Evolutionary conservation across 371 early-diverging fungal genomes (phyloP).

Genomic region (Mucor mucedo): DNA sequence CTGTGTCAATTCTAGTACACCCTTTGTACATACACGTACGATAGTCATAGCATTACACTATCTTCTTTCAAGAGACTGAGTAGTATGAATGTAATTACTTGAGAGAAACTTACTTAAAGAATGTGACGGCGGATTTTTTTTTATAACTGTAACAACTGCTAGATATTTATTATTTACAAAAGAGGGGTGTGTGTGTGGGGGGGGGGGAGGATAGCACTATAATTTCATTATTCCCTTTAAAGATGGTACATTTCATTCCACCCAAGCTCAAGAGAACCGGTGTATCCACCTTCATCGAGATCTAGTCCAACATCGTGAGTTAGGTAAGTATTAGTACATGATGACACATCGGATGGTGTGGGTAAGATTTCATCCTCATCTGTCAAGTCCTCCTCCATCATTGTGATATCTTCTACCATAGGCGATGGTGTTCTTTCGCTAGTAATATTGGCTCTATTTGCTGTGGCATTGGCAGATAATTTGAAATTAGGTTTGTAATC

Average conservation of each 20-base stretch:
- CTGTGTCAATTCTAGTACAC: no score
- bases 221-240: not conserved
- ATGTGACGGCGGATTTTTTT: not conserved
- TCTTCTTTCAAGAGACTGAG: no score
- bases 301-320: slow-evolving; percentile 2
- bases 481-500: slow-evolving; percentile 5
- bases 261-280: slow-evolving; percentile 18
- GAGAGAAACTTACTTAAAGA: no score
- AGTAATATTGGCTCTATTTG: not conserved
- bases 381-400: slow-evolving; percentile 20
- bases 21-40: no score
- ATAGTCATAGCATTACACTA: no score
- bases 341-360: slow-evolving; percentile 8
- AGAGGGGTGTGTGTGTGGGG: not conserved
- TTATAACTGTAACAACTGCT: not conserved
- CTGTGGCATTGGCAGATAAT: slow-evolving; percentile 1
- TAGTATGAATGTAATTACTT: no score
- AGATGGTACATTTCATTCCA: slow-evolving; percentile 22
- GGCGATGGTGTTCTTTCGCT: not conserved
- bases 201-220: not conserved
- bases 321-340: not conserved
- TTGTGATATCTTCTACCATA: slow-evolving; percentile 6
- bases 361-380: slow-evolving; percentile 21
- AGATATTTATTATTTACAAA: not conserved
- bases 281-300: slow-evolving; percentile 12